A percentile compares a stretch with the other conserved stretches of the same genome.
These are phyloP conservation scores for Aspergillus aculeatus DNA, from an alignment of 2,329 filamentous ascomycete species.

Conservation along the genomic window DNA sequence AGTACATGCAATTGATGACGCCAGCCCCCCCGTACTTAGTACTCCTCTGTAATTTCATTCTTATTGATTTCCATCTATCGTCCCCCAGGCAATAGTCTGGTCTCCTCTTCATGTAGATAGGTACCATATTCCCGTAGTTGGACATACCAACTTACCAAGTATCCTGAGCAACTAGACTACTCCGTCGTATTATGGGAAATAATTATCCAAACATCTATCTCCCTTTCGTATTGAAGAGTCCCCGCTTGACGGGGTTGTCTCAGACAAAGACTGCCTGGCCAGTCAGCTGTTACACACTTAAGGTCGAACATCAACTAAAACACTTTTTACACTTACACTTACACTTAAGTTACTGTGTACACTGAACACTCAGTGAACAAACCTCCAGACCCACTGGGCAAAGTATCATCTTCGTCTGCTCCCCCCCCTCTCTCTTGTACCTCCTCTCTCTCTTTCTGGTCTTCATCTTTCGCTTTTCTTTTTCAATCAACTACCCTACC, in stretches of 20 bases:
- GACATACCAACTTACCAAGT: too few species aligned
- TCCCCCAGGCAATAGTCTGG: too few species aligned
- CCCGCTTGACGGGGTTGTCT: neutral
- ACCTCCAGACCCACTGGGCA: conserved; percentile 8
- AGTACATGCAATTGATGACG: too few species aligned
- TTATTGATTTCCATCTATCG: too few species aligned
- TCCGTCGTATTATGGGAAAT: too few species aligned
- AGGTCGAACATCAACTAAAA: neutral
- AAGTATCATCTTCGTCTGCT: neutral
- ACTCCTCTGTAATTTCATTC: too few species aligned
- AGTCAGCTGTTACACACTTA: neutral
- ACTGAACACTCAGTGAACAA: neutral
- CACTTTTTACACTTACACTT: conserved; percentile 5
- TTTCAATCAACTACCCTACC: conserved; percentile 7
- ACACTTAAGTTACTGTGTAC: too few species aligned
- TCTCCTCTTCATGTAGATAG: too few species aligned
- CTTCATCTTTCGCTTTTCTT: conserved; percentile 11
- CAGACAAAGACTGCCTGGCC: neutral
- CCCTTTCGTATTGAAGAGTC: neutral
- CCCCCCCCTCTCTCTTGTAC: neutral
- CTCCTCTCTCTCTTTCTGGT: conserved; percentile 17
- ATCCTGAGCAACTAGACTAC: too few species aligned
- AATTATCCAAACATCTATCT: too few species aligned
- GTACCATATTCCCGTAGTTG: too few species aligned
- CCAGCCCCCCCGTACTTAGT: too few species aligned